Percentiles rank a stretch among this genome's conserved stretches.
Conservation (phyloP, 805 yeast genomes). For the Candida caryicola region DNA sequence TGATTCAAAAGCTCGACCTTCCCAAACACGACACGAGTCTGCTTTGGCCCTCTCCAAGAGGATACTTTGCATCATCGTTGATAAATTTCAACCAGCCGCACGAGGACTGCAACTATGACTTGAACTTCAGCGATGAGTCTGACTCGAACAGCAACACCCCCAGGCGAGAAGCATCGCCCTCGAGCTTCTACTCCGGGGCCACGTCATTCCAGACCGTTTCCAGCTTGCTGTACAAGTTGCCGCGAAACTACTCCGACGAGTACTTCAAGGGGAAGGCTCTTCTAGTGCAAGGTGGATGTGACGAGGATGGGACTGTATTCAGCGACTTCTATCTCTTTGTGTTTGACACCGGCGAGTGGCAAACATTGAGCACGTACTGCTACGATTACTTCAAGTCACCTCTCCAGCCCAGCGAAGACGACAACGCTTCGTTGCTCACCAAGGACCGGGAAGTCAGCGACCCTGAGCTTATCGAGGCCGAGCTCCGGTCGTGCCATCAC, state of each 20-base stretch:
- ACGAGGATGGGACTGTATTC: slow-evolving; percentile 25
- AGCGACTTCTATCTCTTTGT: slow-evolving; percentile 33
- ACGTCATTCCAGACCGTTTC: slow-evolving; percentile 5
- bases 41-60: slow-evolving; percentile 38
- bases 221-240: neutral
- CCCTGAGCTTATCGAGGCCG: slow-evolving; percentile 37
- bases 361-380: slow-evolving; percentile 28
- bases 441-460: slow-evolving; percentile 24
- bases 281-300: slow-evolving; percentile 41
- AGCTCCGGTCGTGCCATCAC: slow-evolving; percentile 42
- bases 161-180: slow-evolving; percentile 5
- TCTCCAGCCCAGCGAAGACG: slow-evolving; percentile 30
- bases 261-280: slow-evolving; percentile 29
- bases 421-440: slow-evolving; percentile 18
- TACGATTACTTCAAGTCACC: slow-evolving; percentile 33
- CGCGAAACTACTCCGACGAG: slow-evolving; percentile 9
- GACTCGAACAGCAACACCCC: neutral
- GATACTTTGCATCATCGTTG: slow-evolving; percentile 35
- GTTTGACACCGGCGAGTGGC: slow-evolving; percentile 36
- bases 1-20: slow-evolving; percentile 12
- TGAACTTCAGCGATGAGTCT: slow-evolving; percentile 10
- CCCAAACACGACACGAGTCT: slow-evolving; percentile 4
- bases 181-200: slow-evolving; percentile 4
- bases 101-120: slow-evolving; percentile 19
- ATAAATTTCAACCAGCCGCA: slow-evolving; percentile 19